Base-by-base conservation (phyloP, 495 filamentous ascomycete species). In the Penicillium tannophilum region DNA sequence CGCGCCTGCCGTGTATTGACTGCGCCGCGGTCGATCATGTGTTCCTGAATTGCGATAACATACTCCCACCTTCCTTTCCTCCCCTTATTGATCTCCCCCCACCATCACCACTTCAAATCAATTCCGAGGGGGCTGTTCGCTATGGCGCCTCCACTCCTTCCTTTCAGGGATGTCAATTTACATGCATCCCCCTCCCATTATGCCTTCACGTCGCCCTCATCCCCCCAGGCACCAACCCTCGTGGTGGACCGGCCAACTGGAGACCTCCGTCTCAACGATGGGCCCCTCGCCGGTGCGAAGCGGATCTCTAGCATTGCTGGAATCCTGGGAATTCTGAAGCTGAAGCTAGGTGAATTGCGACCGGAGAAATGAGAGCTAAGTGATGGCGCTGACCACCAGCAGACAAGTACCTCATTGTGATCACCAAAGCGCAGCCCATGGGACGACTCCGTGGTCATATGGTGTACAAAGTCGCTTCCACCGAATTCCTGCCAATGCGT, bases 341-440 rank as follows among this genome's bases (percentile, higher is more conserved):
- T 98, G 63, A 89, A 93, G 61, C 83, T 98, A 63, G 94, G 93
- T 97, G 83, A 62, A 64, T 62, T 45, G 39, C 31, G 50, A 46
- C 14, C 23, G 11, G 31, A 20, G 8, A 33, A 35, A 16, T 45
- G 46, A 53, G 51, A 30, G 49, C 44, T 39, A 12, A 17, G 49
- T 46, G 58, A 62, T 72, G 23, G 71, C 56, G 6, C 8, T 26
- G 10, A 52, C 28, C 23, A 17, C 39, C 7, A 1, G 48, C 63
- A 97, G 94, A 98, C 76, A 97, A 94, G 74, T 98, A 98, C 77
- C 87, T 95, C 65, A 91, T 98, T 65, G 83, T 93, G 67, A 97
- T 98, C 71, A 97, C 92, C 52, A 98, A 97, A 75, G 88, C 92
- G 26, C 85, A 92, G 72, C 90, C 91, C 19, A 86, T 98, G 75